Conservation (phyloP, 202 grass and related monocot genomes). For the Zizania palustris region DNA sequence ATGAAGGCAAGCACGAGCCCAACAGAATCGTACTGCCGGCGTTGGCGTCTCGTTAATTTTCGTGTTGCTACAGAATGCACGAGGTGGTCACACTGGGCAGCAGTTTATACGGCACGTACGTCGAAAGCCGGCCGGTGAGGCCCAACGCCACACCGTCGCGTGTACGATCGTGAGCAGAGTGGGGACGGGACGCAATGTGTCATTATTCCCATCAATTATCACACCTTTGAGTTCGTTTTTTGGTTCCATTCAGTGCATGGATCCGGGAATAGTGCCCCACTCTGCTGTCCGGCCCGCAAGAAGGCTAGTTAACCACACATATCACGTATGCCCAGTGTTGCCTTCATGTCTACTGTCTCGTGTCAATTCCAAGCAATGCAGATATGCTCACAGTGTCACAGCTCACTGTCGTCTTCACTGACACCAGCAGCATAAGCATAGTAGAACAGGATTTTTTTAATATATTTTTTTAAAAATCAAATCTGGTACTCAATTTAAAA, state of each 20-base stretch:
- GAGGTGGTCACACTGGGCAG: conserved; percentile 4
- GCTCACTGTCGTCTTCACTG: not conserved
- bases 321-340: too few relatives aligned
- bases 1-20: too few relatives aligned
- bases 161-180: conserved; percentile 24
- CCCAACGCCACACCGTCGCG: conserved; percentile 16
- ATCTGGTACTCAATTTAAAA: too few relatives aligned
- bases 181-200: conserved; percentile 10
- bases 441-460: too few relatives aligned
- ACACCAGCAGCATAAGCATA: not conserved
- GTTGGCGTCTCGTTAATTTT: not conserved
- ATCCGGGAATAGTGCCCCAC: conserved; percentile 27
- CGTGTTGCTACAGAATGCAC: not conserved
- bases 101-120: conserved; percentile 43
- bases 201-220: conserved; percentile 48
- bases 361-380: conserved; percentile 37
- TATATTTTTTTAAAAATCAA: too few relatives aligned
- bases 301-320: not conserved
- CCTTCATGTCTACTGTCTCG: not conserved
- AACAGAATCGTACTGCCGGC: conserved; percentile 30
- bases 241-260: conserved; percentile 50
- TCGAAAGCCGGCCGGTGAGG: conserved; percentile 26
- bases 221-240: conserved; percentile 29
- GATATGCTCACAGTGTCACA: not conserved
- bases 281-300: not conserved